Evolutionary conservation across 2,329 filamentous ascomycete genomes (phyloP).

Genomic region (Rutstroemia sp.): DNA sequence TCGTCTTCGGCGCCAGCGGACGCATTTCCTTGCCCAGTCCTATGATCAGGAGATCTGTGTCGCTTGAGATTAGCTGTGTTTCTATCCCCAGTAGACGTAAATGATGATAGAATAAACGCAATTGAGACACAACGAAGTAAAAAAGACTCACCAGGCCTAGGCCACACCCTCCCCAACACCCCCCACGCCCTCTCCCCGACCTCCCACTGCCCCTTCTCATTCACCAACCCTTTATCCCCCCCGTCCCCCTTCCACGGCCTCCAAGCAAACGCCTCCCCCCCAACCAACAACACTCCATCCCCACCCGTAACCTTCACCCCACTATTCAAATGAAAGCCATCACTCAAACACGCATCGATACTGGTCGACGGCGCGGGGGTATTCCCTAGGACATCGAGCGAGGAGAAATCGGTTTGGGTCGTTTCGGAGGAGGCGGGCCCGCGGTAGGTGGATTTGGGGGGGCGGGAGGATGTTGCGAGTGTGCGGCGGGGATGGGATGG

Average conservation of each 20-base stretch:
- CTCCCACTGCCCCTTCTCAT: conserved; percentile 76
- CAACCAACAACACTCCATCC: conserved; percentile 69
- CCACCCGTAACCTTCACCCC: conserved; percentile 53
- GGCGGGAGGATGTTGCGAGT: not conserved
- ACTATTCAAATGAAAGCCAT: conserved; percentile 83
- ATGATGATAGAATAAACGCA: not conserved
- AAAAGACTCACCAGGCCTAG: conserved; percentile 67
- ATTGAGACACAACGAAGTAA: not conserved
- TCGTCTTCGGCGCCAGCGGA: conserved; percentile 69
- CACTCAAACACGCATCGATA: conserved; percentile 71
- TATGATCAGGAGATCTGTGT: conserved; percentile 75
- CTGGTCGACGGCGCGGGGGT: conserved; percentile 71
- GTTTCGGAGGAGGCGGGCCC: conserved; percentile 53
- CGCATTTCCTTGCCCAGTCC: conserved; percentile 71
- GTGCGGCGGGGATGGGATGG: not conserved
- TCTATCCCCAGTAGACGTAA: not conserved
- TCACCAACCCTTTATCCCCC: conserved; percentile 47
- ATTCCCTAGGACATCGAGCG: conserved; percentile 71
- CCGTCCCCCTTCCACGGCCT: conserved; percentile 59
- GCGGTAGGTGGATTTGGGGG: conserved; percentile 36
- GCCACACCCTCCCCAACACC: conserved; percentile 71
- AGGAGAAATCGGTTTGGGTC: conserved; percentile 62
- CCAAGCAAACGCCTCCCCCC: conserved; percentile 86
- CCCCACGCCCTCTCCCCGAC: conserved; percentile 64
- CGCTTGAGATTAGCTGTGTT: not conserved